phyloP scores from a whole-genome alignment of 108 stramenopile species.

The Hondaea fermentalgiana region DNA sequence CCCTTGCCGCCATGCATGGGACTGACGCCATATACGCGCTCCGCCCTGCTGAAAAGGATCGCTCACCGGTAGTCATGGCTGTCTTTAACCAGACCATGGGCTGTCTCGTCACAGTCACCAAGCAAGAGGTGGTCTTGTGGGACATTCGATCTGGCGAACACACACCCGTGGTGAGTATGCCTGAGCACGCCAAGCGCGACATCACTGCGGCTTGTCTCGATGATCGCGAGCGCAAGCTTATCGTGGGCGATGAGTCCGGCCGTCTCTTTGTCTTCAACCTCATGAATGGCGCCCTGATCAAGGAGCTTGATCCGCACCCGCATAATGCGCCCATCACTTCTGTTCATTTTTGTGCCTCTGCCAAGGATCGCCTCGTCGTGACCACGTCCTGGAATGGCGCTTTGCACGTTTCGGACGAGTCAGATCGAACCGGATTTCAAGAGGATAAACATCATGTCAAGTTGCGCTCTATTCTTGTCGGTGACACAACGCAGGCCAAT shows the following conservation, averaged over 20 bases:
- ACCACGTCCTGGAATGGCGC: not conserved
- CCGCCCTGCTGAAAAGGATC: not conserved
- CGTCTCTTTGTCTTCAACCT: not conserved
- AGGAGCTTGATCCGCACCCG: conserved; percentile 1
- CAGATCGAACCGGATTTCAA: not conserved
- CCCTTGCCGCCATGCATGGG: not conserved
- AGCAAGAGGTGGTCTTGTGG: not conserved
- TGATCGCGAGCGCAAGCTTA: not conserved
- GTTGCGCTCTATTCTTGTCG: not conserved
- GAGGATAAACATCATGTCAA: not conserved
- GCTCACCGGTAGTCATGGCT: not conserved
- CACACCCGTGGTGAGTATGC: not conserved
- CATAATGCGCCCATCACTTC: not conserved
- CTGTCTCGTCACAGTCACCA: not conserved
- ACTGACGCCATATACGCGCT: not conserved
- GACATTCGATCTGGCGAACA: not conserved
- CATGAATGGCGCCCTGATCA: conserved; percentile 16
- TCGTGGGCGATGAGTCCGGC: not conserved
- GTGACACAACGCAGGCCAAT: not conserved
- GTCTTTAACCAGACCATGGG: not conserved
- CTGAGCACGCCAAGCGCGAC: not conserved
- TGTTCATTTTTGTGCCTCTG: not conserved
- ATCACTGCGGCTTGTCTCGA: not conserved
- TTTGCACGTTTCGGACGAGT: not conserved
- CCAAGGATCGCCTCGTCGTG: not conserved